Percentiles rank a stretch among this genome's conserved stretches.
phyloP scores from a whole-genome alignment of 2,329 filamentous ascomycete species.

The Colletotrichum sp. region DNA sequence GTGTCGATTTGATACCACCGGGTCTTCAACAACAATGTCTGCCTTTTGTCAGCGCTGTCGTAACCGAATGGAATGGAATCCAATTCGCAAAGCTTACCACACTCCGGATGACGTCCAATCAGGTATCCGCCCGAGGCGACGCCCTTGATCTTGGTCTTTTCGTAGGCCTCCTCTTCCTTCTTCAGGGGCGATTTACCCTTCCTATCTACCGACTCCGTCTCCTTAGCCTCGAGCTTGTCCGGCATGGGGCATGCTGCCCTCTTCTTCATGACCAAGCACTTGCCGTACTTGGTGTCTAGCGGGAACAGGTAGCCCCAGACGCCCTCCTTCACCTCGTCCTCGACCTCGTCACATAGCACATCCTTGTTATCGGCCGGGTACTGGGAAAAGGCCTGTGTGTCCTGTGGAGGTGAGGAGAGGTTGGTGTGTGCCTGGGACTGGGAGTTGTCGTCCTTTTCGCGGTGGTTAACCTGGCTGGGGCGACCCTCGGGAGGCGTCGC shows the following conservation, averaged over 20 bases:
- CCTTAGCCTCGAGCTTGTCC: slow-evolving; percentile 43
- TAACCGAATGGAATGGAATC: not conserved
- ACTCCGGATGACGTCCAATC: slow-evolving; percentile 91
- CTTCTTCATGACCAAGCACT: slow-evolving; percentile 74
- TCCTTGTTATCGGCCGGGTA: slow-evolving; percentile 71
- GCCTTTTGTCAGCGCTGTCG: slow-evolving; percentile 14
- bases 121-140: slow-evolving; percentile 82
- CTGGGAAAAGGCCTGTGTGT: slow-evolving; percentile 69
- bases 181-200: slow-evolving; percentile 52
- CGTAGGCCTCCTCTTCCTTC: slow-evolving; percentile 64
- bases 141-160: slow-evolving; percentile 64
- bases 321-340: slow-evolving; percentile 82
- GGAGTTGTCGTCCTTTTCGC: slow-evolving; percentile 54
- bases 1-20: slow-evolving; percentile 87
- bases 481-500: slow-evolving; percentile 70
- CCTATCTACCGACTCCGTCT: slow-evolving; percentile 39
- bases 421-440: slow-evolving; percentile 40
- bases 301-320: slow-evolving; percentile 97
- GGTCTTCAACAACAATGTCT: slow-evolving; percentile 78
- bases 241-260: slow-evolving; percentile 72
- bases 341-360: slow-evolving; percentile 78
- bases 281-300: slow-evolving; percentile 72
- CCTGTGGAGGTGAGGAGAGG: slow-evolving; percentile 69
- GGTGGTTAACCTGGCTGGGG: slow-evolving; percentile 59
- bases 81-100: slow-evolving; percentile 65